Evolutionary conservation across 1,284 basidiomycete genomes (phyloP), one percentile per base, ranked within the genome.

Genomic region (Apiotrichum siamense): DNA sequence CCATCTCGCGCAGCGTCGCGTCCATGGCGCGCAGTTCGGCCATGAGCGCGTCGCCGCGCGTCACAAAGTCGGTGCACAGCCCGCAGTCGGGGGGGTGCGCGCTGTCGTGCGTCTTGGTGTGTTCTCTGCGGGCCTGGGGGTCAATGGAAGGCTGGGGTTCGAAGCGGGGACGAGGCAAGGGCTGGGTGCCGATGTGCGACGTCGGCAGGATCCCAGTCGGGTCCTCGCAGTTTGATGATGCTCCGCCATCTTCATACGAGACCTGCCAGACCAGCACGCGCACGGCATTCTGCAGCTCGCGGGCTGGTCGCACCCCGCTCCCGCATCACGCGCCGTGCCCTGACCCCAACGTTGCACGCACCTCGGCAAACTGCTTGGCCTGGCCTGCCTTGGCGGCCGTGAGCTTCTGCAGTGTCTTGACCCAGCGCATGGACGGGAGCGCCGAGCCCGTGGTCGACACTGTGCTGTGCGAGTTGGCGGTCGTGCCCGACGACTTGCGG

Each of bases 1-100:
- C 41, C 41, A 43, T 43, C 13, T 43, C 41, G 41, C 41, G 41
- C 12, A 44, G 43, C 18, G 43, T 44, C 31, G 11, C 17, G 43
- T 44, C 43, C 43, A 35, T 44, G 7, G 9, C 29, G 23, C 20
- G 17, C 21, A 35, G 43, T 18, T 44, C 43, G 20, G 43, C 43
- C 20, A 43, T 7, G 10, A 43, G 7, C 11, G 41, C 27, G 18
- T 15, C 10, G 9, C 27, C n/a, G 18, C 41, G 41, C 9, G 41
- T 43, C 3, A 20, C 18, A 20, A 13, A 43, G 41, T 43, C 41
- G 41, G 3, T 7, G 41, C 41, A 43, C 18, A n/a, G 7, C 20
- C 7, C 10, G 27, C 41, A 43, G 15, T n/a, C 18, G 11, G 41
- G 12, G 26, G 27, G 17, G 5, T 21, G 20, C 38, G 4, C 12